Evolutionary conservation across 768 basidiomycete genomes (phyloP).

Genomic region (Strobilomyces dryophilus): DNA sequence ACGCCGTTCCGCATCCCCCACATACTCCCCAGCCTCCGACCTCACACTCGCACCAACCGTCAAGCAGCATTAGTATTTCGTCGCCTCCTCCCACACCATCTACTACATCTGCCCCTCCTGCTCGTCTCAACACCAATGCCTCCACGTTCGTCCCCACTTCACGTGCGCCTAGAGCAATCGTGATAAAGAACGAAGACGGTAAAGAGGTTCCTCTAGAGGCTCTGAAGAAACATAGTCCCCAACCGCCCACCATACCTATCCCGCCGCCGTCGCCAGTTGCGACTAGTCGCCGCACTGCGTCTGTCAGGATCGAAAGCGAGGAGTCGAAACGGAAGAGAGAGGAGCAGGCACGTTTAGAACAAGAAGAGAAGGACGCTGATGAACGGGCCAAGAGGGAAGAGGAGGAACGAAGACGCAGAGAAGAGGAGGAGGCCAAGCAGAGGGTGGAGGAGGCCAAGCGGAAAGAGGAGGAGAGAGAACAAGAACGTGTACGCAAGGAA

Average conservation of each 20-base stretch:
- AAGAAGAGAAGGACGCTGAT: constrained; percentile 37
- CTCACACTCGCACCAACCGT: constrained; percentile 37
- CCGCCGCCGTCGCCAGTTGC: constrained; percentile 33
- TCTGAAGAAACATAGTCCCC: constrained; percentile 46
- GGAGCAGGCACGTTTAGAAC: constrained; percentile 40
- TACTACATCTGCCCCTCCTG: constrained; percentile 38
- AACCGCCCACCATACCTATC: constrained; percentile 38
- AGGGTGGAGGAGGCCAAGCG: constrained; percentile 40
- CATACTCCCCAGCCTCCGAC: constrained; percentile 49
- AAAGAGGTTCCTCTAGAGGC: constrained; percentile 57
- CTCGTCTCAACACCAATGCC: constrained; percentile 58
- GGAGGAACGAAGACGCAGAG: constrained; percentile 35
- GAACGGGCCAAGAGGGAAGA: constrained; percentile 34
- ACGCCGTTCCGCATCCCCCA: constrained; percentile 45
- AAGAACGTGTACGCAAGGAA: constrained; percentile 34
- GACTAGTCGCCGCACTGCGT: constrained; percentile 25
- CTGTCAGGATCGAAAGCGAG: constrained; percentile 63
- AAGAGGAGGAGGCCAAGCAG: constrained; percentile 42
- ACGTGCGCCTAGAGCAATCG: constrained; percentile 40
- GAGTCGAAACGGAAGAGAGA: constrained; percentile 49
- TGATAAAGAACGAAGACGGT: constrained; percentile 63
- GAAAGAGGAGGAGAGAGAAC: constrained; percentile 43
- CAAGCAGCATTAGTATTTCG: constrained; percentile 45
- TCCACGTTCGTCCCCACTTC: constrained; percentile 59
- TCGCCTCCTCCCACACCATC: constrained; percentile 70